A percentile compares a stretch with the other conserved stretches of the same genome.
phyloP scores from a whole-genome alignment of 768 basidiomycete species.

The Lentinus brumalis region DNA sequence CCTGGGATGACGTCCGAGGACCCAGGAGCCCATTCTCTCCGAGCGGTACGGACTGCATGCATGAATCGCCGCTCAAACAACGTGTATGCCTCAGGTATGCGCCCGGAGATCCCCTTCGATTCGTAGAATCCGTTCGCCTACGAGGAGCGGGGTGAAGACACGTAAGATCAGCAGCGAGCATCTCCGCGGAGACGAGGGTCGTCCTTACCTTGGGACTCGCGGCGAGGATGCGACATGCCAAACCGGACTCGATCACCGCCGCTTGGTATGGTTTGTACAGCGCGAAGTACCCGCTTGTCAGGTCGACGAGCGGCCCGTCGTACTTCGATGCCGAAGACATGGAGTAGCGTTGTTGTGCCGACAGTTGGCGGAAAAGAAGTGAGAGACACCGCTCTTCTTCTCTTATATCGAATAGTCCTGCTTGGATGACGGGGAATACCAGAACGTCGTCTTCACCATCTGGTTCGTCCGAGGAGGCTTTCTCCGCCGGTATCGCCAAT shows the following conservation, averaged over 20 bases:
- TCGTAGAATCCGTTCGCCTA: slow-evolving; percentile 97
- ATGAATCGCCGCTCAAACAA: slow-evolving; percentile 85
- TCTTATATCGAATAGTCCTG: slow-evolving; percentile 81
- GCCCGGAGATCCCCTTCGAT: slow-evolving; percentile 85
- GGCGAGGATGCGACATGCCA: slow-evolving; percentile 73
- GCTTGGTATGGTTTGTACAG: slow-evolving; percentile 80
- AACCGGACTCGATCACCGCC: slow-evolving; percentile 58
- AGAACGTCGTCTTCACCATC: slow-evolving; percentile 44
- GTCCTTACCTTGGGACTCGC: slow-evolving; percentile 79
- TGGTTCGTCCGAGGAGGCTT: not conserved
- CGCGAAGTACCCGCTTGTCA: slow-evolving; percentile 97
- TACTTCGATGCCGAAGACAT: slow-evolving; percentile 4
- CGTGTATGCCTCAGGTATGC: slow-evolving; percentile 96
- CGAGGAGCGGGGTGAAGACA: not conserved
- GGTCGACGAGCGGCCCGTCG: slow-evolving; percentile 58
- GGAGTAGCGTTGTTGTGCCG: slow-evolving; percentile 14
- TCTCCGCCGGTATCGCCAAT: slow-evolving; percentile 2
- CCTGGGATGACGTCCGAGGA: slow-evolving; percentile 36
- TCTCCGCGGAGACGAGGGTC: slow-evolving; percentile 2
- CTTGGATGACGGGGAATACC: slow-evolving; percentile 85
- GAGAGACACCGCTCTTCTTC: slow-evolving; percentile 77
- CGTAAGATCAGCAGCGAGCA: not conserved
- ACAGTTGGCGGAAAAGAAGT: slow-evolving; percentile 57
- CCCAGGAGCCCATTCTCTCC: slow-evolving; percentile 32
- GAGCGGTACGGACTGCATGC: slow-evolving; percentile 55